Evolutionary conservation across 1,284 basidiomycete genomes (phyloP).

Genomic region (Leccinum angustisporum): DNA sequence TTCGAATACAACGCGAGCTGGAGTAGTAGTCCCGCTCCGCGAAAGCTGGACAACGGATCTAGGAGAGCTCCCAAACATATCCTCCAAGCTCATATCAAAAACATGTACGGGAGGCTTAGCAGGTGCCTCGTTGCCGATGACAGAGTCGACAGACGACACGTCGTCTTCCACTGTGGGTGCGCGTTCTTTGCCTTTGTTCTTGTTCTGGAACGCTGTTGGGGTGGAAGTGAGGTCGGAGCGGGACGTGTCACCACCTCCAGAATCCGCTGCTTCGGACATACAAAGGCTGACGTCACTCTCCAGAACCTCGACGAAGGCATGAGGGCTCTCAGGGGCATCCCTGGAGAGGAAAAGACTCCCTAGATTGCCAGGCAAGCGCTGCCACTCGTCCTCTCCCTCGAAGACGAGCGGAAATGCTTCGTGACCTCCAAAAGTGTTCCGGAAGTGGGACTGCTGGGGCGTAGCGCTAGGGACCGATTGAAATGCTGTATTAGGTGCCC

Average conservation of each 20-base stretch:
- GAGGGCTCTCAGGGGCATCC: constrained; percentile 42
- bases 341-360: constrained; percentile 37
- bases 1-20: neutral
- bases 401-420: constrained; percentile 42
- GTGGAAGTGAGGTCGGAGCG: constrained; percentile 29
- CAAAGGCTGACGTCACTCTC: constrained; percentile 45
- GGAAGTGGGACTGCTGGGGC: constrained; percentile 38
- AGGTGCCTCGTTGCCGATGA: constrained; percentile 50
- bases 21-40: neutral
- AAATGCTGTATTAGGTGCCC: constrained; percentile 24
- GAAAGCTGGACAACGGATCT: constrained; percentile 10
- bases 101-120: constrained; percentile 65
- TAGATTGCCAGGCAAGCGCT: constrained; percentile 43
- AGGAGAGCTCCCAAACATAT: constrained; percentile 29
- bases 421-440: constrained; percentile 56
- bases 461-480: constrained; percentile 40
- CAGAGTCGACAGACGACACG: constrained; percentile 55
- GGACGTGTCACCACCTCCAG: constrained; percentile 9
- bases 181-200: constrained; percentile 60
- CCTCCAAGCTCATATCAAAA: constrained; percentile 40
- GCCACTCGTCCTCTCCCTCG: constrained; percentile 69
- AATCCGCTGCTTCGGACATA: constrained; percentile 22
- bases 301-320: constrained; percentile 65
- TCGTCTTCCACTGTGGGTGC: constrained; percentile 39
- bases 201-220: constrained; percentile 33